Conservation (phyloP, 148 eudicot species). For the Vaccinium darrowii region DNA sequence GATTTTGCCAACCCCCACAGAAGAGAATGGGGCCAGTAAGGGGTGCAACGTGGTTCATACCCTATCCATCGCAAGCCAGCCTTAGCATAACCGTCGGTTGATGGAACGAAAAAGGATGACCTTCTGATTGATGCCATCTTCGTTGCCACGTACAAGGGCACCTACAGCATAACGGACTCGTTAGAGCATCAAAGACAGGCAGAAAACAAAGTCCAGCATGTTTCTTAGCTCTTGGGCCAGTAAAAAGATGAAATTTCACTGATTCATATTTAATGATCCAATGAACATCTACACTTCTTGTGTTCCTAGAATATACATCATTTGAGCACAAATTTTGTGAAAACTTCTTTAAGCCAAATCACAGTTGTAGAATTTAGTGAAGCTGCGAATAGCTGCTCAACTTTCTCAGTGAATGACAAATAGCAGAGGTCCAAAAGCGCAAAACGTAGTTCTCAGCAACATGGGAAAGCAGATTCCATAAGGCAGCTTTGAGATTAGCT, state of each 20-base stretch:
- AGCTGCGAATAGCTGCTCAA: not conserved
- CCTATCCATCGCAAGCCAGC: constrained; percentile 72
- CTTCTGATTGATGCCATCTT: constrained; percentile 68
- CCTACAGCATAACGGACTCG: constrained; percentile 29
- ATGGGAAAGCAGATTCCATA: constrained; percentile 1
- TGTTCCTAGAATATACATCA: too few species aligned
- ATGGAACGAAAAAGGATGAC: constrained; percentile 74
- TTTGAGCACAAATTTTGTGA: not conserved
- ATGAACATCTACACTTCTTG: too few species aligned
- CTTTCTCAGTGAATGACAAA: not conserved
- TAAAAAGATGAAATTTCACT: not conserved
- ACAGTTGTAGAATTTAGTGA: not conserved
- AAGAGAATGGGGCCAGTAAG: constrained; percentile 83
- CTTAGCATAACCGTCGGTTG: constrained; percentile 67
- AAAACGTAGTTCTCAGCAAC: not conserved
- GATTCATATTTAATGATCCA: not conserved
- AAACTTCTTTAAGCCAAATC: not conserved
- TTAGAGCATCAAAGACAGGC: not conserved
- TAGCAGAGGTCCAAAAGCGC: not conserved
- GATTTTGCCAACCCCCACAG: constrained; percentile 46
- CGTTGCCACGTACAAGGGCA: constrained; percentile 76
- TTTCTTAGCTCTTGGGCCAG: not conserved
- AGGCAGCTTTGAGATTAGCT: not conserved
- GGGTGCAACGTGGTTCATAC: constrained; percentile 58
- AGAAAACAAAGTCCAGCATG: not conserved